Conservation (phyloP, 176 grass and related monocot genomes). For the Dendrocalamus sinicus region DNA sequence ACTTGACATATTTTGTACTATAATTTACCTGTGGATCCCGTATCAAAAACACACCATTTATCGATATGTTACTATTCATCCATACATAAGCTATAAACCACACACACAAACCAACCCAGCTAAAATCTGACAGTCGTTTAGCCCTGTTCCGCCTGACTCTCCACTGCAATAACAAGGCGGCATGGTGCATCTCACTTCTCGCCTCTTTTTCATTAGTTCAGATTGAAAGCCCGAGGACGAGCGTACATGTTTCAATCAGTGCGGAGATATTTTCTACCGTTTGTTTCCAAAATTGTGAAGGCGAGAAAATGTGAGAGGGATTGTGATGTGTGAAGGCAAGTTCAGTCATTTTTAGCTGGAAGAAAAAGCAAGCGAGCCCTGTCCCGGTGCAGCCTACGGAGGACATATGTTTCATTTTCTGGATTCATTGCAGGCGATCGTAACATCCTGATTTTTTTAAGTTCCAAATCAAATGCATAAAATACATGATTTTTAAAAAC, state of each 20-base stretch:
- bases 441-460: too few species aligned
- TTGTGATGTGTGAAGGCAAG: neutral
- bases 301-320: neutral
- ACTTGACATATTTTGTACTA: too few species aligned
- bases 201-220: neutral
- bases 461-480: too few species aligned
- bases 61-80: too few species aligned
- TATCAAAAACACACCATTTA: too few species aligned
- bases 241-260: neutral
- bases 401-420: conserved; percentile 37
- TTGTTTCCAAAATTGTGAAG: neutral
- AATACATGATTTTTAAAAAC: too few species aligned
- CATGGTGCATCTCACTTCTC: neutral
- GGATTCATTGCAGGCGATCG: neutral
- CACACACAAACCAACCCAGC: too few species aligned
- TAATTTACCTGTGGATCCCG: too few species aligned
- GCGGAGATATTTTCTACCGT: neutral
- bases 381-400: neutral
- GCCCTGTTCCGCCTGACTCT: neutral
- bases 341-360: neutral
- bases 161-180: neutral
- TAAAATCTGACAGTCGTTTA: neutral
- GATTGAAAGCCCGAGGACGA: neutral
- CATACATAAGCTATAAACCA: too few species aligned
- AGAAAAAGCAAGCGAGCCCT: neutral